A percentile compares a stretch with the other conserved stretches of the same genome.
phyloP scores from a whole-genome alignment of 2,329 filamentous ascomycete species.

The Saccharata proteae region DNA sequence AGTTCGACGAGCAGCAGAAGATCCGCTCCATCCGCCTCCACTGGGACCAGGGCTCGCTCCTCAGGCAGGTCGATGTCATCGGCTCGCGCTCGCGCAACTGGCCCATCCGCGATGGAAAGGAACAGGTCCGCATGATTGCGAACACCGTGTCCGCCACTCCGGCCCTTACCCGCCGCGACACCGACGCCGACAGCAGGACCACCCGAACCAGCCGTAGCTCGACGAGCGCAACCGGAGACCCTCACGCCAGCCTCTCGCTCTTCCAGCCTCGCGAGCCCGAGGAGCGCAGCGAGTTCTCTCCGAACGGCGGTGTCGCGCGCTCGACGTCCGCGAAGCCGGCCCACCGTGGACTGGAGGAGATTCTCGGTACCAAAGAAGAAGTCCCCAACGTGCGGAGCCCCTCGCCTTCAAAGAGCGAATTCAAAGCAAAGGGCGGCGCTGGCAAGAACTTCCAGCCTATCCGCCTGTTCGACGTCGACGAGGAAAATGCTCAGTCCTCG shows the following conservation, averaged over 20 bases:
- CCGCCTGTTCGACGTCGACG: constrained; percentile 44
- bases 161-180: constrained; percentile 22
- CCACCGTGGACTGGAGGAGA: constrained; percentile 56
- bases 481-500: constrained; percentile 24
- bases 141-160: constrained; percentile 36
- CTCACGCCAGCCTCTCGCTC: constrained; percentile 58
- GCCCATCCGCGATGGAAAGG: constrained; percentile 80
- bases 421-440: constrained; percentile 36
- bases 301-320: constrained; percentile 36
- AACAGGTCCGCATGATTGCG: constrained; percentile 68
- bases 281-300: constrained; percentile 33
- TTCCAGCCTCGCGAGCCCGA: constrained; percentile 58
- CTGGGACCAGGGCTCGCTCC: constrained; percentile 89
- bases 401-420: constrained; percentile 21
- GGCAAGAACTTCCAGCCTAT: constrained; percentile 40
- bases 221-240: constrained; percentile 29
- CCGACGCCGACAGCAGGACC: constrained; percentile 25
- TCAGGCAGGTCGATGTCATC: constrained; percentile 91
- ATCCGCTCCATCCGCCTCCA: constrained; percentile 79
- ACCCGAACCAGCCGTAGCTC: constrained; percentile 23
- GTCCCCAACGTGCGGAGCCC: constrained; percentile 11
- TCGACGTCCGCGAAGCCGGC: constrained; percentile 55
- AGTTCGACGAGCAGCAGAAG: constrained; percentile 63
- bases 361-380: constrained; percentile 37
- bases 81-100: constrained; percentile 83